Base-by-base conservation (phyloP, 2,329 filamentous ascomycete genomes). In the Cyphellophora europaea region DNA sequence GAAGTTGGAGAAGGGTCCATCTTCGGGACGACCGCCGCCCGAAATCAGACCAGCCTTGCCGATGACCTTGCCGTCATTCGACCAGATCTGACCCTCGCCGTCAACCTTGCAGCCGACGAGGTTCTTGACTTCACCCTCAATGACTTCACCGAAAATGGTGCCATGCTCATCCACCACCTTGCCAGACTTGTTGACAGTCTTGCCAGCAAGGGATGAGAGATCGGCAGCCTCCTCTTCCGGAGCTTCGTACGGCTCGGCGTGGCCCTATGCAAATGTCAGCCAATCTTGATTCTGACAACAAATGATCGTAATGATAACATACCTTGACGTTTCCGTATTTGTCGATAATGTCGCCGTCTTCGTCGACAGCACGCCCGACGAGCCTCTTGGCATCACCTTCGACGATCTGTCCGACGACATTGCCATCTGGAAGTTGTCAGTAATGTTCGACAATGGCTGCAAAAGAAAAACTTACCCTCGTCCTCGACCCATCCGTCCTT, bases 311-410 rank as follows among this genome's bases (percentile, higher is more conserved):
- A n/a, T n/a, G n/a, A n/a, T n/a, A n/a, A n/a, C n/a, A n/a, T n/a
- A n/a, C n/a, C 56, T 73, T 73, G 45, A 71, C 65, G 40, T 72
- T 74, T 38, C 72, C 76, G 52, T 85, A 87, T 55, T 77, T 78
- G 64, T 91, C 85, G 37, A 82, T 67, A 19, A 93, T 77, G 38
- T 91, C 84, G 23, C 85, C 85, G 44, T 93, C 84, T 42, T 85
- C 79, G 38, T 91, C 85, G 12, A 91, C 84, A 6, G 67, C 51
- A 30, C 83, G 79, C 11, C 85, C 85, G 23, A 79, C 74, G 1
- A 93, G 70, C 33, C 68, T 65, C 68, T 85, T 86, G 21, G 71
- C 56, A 36, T 93, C 81, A 3, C 84, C 85, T 30, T 77, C 73
- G 3, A 72, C 65, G 25, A 89, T 69, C 27, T 79, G 68, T 14